Base-by-base conservation (phyloP, 1,139 yeast genomes). In the Yamadazyma atmosphaerica region DNA sequence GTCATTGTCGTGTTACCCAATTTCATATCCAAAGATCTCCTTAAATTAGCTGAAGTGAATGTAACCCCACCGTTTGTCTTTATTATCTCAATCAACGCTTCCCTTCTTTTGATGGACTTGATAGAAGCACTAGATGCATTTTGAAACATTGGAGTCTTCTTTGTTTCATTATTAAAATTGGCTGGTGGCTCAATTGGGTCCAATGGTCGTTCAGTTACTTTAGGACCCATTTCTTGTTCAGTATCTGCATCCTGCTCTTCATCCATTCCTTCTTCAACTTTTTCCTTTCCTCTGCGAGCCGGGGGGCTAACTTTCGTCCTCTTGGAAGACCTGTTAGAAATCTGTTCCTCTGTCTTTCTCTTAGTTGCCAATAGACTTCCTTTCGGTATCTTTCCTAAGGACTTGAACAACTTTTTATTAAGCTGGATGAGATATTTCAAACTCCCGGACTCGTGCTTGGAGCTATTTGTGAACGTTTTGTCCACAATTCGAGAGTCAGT, bases 51-150 rank as follows among this genome's bases (percentile, higher is more conserved):
- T 10, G 64, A 57, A 10, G 73, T 66, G 37, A 61, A 60, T 0
- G 68, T 56, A 0, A 68, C 71, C n/a, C 79, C 79, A 4, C 74
- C 77, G 4, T 56, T 45, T 21, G 61, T 63, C 35, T 66, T 62
- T 2, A 75, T 58, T 1, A 72, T 47, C 4, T 65, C 59, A 7
- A 72, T 33, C 21, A 74, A 42, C 12, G 52, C 61, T 2, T 51
- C 50, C 30, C 76, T 53, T 44, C 82, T 61, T 42, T 51, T 60
- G 5, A 48, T 53, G 4, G 73, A 56, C 39, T 56, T 56, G 16
- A 54, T 36, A 4, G 63, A 50, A n/a, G 41, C 36, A 9, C 27
- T 31, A 22, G 36, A 23, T 12, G 34, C 11, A n/a, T 13, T 21
- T n/a, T 36, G 32, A 4, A 16, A 4, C 13, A 15, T 12, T 16